A percentile compares a stretch with the other conserved stretches of the same genome.
Conservation (phyloP, 1,284 basidiomycete genomes). For the Puccinia triticina region DNA sequence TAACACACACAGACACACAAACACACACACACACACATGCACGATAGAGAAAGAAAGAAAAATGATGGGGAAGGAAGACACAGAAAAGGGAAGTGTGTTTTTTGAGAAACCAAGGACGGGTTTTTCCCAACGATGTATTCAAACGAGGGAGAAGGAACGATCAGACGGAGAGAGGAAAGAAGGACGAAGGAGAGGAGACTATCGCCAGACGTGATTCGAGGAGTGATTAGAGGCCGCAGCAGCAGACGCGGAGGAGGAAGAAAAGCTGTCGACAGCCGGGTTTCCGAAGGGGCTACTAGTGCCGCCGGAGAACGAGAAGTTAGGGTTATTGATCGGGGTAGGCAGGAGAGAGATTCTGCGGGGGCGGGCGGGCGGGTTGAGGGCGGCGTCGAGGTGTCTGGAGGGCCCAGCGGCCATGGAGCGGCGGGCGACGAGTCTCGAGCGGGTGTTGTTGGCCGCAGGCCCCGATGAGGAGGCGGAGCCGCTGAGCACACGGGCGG, state of each 20-base stretch:
- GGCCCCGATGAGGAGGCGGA: not conserved
- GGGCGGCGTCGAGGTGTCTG: not conserved
- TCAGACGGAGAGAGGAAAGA: not conserved
- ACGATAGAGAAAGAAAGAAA: not conserved
- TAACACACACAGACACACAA: too few species aligned
- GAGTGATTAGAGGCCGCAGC: not conserved
- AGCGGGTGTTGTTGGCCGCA: not conserved
- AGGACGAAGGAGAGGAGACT: not conserved
- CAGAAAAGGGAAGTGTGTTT: not conserved
- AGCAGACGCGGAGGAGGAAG: not conserved
- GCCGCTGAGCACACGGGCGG: not conserved
- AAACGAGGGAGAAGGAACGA: not conserved
- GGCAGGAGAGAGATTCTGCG: conserved; percentile 18
- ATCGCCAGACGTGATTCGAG: not conserved
- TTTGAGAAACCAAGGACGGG: not conserved
- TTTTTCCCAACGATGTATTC: not conserved
- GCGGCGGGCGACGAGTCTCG: not conserved
- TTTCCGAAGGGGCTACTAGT: not conserved
- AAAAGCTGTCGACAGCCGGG: not conserved
- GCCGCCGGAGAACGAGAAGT: conserved; percentile 15
- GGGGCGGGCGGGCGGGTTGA: not conserved
- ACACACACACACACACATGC: too few species aligned
- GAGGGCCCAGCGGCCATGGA: not conserved
- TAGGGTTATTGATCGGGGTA: conserved; percentile 9
- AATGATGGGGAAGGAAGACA: not conserved